Evolutionary conservation across 495 filamentous ascomycete genomes (phyloP).

Genomic region (Hyaloscypha bicolor): DNA sequence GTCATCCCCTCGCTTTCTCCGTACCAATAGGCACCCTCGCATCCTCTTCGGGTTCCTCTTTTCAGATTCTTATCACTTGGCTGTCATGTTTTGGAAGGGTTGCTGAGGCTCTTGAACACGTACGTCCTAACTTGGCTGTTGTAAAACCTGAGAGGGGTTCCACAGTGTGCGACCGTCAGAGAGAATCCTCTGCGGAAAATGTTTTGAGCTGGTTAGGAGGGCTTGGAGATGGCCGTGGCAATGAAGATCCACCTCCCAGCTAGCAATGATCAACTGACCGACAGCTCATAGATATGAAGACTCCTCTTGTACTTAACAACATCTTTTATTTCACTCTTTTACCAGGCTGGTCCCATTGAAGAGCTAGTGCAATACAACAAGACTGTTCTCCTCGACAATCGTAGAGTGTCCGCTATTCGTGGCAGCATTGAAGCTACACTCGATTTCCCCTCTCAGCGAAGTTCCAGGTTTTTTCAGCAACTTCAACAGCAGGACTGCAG

Average conservation of each 20-base stretch:
- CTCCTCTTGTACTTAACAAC: background rate
- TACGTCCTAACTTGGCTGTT: constrained; percentile 17
- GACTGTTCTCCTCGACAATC: constrained; percentile 17
- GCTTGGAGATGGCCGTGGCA: constrained; percentile 10
- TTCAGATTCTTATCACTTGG: constrained; percentile 13
- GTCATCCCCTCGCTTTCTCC: constrained; percentile 5
- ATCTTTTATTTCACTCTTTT: constrained; percentile 12
- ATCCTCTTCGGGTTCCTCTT: background rate
- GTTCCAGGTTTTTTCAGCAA: constrained; percentile 13
- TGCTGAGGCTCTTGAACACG: constrained; percentile 12
- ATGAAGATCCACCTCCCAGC: background rate
- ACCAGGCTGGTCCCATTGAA: constrained; percentile 19
- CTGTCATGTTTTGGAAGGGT: constrained; percentile 3
- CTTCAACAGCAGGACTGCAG: constrained; percentile 20
- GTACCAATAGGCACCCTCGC: constrained; percentile 6
- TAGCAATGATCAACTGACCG: constrained; percentile 6
- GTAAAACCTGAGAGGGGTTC: background rate
- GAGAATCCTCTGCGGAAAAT: background rate
- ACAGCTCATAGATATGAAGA: background rate
- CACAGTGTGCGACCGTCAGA: constrained; percentile 8
- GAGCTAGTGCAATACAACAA: constrained; percentile 25
- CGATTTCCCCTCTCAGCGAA: constrained; percentile 14
- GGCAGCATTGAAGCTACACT: constrained; percentile 25
- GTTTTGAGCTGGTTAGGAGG: constrained; percentile 15
- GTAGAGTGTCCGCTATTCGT: constrained; percentile 19